Evolutionary conservation across 257 asterid species (phyloP).

Genomic region (Buddleja alternifolia): DNA sequence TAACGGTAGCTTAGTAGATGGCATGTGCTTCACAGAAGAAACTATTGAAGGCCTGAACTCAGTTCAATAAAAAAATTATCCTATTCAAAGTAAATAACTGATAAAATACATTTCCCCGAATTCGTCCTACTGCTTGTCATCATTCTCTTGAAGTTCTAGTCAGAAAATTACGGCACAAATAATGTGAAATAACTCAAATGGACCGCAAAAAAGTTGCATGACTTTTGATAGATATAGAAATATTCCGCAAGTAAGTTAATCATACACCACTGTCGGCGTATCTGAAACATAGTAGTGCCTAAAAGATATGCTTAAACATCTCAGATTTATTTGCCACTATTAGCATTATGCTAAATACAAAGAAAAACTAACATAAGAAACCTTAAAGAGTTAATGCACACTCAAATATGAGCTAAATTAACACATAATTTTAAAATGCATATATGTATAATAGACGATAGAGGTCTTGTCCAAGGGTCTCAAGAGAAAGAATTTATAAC

Average conservation of each 20-base stretch:
- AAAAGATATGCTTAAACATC: not conserved
- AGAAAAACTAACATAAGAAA: not conserved
- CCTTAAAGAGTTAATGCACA: not conserved
- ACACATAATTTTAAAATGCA: slow-evolving; percentile 8
- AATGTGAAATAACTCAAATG: too few species aligned
- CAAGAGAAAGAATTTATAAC: slow-evolving; percentile 37
- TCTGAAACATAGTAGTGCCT: not conserved
- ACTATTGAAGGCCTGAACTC: slow-evolving; percentile 1
- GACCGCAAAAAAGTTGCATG: too few species aligned
- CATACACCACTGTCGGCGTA: not conserved
- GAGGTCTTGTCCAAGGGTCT: not conserved
- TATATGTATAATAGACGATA: not conserved
- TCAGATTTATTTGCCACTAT: not conserved
- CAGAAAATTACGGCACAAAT: slow-evolving; percentile 1
- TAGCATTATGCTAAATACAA: not conserved
- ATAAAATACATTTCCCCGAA: not conserved
- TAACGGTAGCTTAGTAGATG: slow-evolving; percentile 30
- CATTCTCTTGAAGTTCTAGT: not conserved
- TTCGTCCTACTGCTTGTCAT: not conserved
- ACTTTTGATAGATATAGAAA: not conserved
- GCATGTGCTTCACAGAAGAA: slow-evolving; percentile 18
- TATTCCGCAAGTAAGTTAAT: not conserved
- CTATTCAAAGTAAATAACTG: slow-evolving; percentile 8
- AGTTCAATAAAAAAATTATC: slow-evolving; percentile 9
- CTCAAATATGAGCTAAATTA: not conserved